Percentiles rank a stretch among this genome's conserved stretches.
Evolutionary conservation across 495 filamentous ascomycete genomes (phyloP).

Genomic region (Penicillium bovifimosum): DNA sequence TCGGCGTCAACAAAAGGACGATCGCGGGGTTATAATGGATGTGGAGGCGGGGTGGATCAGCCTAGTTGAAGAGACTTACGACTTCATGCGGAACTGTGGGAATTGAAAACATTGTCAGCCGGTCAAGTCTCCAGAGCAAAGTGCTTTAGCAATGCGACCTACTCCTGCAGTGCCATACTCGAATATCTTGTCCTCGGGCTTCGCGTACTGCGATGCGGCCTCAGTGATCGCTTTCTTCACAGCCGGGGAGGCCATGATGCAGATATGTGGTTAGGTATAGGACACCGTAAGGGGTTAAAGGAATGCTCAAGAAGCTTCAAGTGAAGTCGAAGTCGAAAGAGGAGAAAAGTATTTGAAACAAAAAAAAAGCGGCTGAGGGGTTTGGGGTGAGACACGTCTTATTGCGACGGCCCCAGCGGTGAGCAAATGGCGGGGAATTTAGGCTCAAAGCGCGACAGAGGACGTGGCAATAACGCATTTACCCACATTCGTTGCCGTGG

Average conservation of each 20-base stretch:
- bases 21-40: constrained; percentile 26
- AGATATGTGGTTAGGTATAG: constrained; percentile 7
- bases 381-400: constrained; percentile 27
- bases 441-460: background rate
- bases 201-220: constrained; percentile 49
- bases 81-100: constrained; percentile 70
- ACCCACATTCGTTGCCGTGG: constrained; percentile 6
- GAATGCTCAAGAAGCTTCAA: background rate
- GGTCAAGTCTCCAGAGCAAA: constrained; percentile 1
- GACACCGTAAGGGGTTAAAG: background rate
- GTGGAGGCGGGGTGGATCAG: constrained; percentile 35
- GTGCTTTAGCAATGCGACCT: constrained; percentile 29
- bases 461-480: constrained; percentile 14
- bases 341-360: constrained; percentile 15
- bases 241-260: constrained; percentile 42
- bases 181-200: constrained; percentile 66
- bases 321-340: constrained; percentile 7
- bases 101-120: constrained; percentile 17
- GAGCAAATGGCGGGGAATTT: constrained; percentile 22
- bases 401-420: constrained; percentile 34
- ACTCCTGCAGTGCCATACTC: constrained; percentile 93
- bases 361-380: constrained; percentile 31
- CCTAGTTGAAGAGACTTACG: constrained; percentile 47
- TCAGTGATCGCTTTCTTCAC: constrained; percentile 42
- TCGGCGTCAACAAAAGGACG: constrained; percentile 29